Evolutionary conservation across 1,139 yeast genomes (phyloP), one percentile per base, ranked within the genome.

Genomic region (Pichia sp.): DNA sequence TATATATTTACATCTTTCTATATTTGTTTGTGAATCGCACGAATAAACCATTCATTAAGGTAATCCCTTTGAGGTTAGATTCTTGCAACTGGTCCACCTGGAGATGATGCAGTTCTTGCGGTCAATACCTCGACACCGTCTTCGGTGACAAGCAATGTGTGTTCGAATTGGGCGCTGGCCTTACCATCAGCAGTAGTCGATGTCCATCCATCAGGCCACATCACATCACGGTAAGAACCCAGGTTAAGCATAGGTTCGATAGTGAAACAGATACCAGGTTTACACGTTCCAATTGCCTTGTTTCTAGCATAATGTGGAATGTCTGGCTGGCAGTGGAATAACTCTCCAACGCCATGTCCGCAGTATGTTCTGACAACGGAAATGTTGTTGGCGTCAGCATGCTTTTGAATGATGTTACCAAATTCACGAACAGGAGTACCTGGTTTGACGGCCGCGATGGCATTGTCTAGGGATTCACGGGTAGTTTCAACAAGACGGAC

Each of bases 181-280:
- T 83, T 82, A 54, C 98, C 98, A 68, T 93, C 98, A 55, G 81
- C 83, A 20, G 98, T 93, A 30, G 83, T 81, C 1, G 96, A 82
- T 12, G 99, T 95, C 99, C 99, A 95, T 72, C 89, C 88, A 71
- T 95, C 99, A 1, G 99, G 99, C 99, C 99, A 95, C 52, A 84
- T 77, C 57, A 80, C 73, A 70, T 92, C 99, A 65, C 81, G 81
- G 74, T 82, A 85, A 0, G 86, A 75, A n/a, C 99, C 99, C 61
- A 85, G 75, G 67, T 90, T 87, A 64, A 95, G 80, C 99, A 95
- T 95, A 48, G 99, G 99, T 73, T 95, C 99, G 57, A 95, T 91
- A 24, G 99, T 95, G 75, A 95, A 95, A 16, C 90, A 92, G 87
- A 92, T 88, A 24, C 99, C 99, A 20, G 97, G 92, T 69, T 90